These are phyloP conservation scores for Brettanomyces nanus DNA, from an alignment of 805 yeast genomes.

Conservation along the genomic window DNA sequence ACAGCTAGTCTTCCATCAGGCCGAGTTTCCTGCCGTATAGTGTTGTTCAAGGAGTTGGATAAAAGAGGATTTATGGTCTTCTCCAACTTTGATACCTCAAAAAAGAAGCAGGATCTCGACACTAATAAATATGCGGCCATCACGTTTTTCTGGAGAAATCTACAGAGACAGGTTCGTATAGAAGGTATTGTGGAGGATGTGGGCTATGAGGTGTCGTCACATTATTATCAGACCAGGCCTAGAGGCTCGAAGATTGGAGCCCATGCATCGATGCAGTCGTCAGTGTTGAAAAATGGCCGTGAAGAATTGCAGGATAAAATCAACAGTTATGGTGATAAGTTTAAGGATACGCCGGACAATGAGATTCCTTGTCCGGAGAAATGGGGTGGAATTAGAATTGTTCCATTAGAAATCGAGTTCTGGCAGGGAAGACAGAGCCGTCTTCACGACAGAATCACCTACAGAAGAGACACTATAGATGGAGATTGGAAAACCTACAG, in stretches of 20 bases:
- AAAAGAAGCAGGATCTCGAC: constrained; percentile 63
- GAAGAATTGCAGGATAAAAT: constrained; percentile 54
- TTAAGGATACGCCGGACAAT: constrained; percentile 43
- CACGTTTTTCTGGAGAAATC: constrained; percentile 84
- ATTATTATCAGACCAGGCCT: constrained; percentile 83
- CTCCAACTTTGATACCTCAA: constrained; percentile 87
- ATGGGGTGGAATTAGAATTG: constrained; percentile 92
- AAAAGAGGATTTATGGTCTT: constrained; percentile 75
- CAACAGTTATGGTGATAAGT: constrained; percentile 41
- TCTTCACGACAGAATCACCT: constrained; percentile 82
- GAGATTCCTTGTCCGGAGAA: constrained; percentile 83
- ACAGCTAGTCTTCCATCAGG: constrained; percentile 88
- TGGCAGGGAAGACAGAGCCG: constrained; percentile 96
- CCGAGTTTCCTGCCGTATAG: constrained; percentile 77
- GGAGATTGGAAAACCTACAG: constrained; percentile 58
- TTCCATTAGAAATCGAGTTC: constrained; percentile 87
- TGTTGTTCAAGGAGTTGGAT: constrained; percentile 85
- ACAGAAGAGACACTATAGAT: constrained; percentile 42
- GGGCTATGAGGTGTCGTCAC: constrained; percentile 60
- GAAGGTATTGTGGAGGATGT: constrained; percentile 80
- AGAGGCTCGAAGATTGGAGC: constrained; percentile 93
- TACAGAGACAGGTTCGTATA: constrained; percentile 88
- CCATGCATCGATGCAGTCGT: constrained; percentile 90
- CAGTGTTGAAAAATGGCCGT: constrained; percentile 41
- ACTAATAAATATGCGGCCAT: constrained; percentile 76